Conservation (phyloP, 139 green algal genomes). For the Chlamydomonas sp. region DNA sequence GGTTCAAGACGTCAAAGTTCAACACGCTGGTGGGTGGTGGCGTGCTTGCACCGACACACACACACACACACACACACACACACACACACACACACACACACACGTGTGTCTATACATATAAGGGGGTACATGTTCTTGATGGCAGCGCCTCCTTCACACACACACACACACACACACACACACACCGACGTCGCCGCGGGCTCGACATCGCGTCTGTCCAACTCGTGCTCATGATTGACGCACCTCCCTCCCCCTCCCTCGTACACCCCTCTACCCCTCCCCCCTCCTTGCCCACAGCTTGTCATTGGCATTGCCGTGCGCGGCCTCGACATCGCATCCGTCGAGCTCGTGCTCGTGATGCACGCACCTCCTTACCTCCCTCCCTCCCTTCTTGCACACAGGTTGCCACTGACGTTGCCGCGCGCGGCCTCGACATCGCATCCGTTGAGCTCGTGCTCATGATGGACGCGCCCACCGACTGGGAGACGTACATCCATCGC, state of each 20-base stretch:
- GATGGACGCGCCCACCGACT: slow-evolving; percentile 70
- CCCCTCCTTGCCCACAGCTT: too few species aligned
- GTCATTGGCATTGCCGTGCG: slow-evolving; percentile 94
- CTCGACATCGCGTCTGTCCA: neutral
- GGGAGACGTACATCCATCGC: slow-evolving; percentile 90
- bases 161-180: neutral
- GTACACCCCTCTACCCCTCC: too few species aligned
- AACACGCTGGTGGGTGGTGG: slow-evolving; percentile 16
- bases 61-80: neutral
- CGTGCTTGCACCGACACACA: too few species aligned
- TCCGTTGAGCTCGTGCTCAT: slow-evolving; percentile 86
- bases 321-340: slow-evolving; percentile 89
- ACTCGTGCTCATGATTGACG: too few species aligned
- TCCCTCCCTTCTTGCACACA: too few species aligned
- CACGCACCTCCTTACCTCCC: too few species aligned
- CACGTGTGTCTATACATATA: too few species aligned
- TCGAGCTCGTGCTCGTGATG: slow-evolving; percentile 79
- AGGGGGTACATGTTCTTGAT: too few species aligned
- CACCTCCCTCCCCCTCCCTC: too few species aligned
- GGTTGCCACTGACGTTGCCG: slow-evolving; percentile 98
- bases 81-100: neutral
- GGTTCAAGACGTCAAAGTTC: slow-evolving; percentile 56
- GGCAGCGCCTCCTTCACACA: too few species aligned
- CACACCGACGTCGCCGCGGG: neutral
- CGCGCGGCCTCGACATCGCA: slow-evolving; percentile 92